Conservation (phyloP, 257 asterid genomes). For the Catharanthus roseus region DNA sequence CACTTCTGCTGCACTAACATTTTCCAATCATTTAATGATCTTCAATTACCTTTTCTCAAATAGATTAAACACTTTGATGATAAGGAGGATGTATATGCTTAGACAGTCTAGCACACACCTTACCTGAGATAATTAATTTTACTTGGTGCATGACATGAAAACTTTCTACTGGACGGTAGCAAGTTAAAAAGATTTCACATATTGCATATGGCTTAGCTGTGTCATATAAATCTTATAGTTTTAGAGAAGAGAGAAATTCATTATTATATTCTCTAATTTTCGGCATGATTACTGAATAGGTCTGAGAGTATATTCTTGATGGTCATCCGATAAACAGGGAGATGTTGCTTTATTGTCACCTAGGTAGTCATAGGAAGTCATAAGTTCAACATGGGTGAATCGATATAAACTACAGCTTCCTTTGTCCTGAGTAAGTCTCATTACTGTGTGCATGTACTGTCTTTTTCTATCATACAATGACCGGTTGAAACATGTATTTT, state of each 20-base stretch:
- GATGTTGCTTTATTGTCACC: neutral
- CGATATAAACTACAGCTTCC: neutral
- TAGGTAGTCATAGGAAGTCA: neutral
- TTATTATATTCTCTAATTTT: too few species aligned
- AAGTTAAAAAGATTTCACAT: neutral
- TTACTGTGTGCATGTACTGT: too few species aligned
- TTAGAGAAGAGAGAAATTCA: neutral
- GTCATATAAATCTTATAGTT: neutral
- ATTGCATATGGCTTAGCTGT: neutral
- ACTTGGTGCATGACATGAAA: neutral
- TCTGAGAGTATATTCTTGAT: neutral
- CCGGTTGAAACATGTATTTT: too few species aligned
- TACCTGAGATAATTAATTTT: neutral
- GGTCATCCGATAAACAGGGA: neutral
- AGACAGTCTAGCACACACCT: neutral
- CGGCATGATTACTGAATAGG: neutral
- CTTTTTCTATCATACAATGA: too few species aligned
- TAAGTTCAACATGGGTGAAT: too few species aligned
- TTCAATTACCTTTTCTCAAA: too few species aligned
- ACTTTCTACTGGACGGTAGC: neutral
- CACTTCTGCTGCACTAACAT: neutral
- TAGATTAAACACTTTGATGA: too few species aligned
- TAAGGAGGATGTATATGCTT: neutral
- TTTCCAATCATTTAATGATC: neutral
- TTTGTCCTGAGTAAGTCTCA: neutral